These are phyloP conservation scores for Sporisorium reilianum DNA, from an alignment of 1,284 basidiomycete species.

Conservation along the genomic window DNA sequence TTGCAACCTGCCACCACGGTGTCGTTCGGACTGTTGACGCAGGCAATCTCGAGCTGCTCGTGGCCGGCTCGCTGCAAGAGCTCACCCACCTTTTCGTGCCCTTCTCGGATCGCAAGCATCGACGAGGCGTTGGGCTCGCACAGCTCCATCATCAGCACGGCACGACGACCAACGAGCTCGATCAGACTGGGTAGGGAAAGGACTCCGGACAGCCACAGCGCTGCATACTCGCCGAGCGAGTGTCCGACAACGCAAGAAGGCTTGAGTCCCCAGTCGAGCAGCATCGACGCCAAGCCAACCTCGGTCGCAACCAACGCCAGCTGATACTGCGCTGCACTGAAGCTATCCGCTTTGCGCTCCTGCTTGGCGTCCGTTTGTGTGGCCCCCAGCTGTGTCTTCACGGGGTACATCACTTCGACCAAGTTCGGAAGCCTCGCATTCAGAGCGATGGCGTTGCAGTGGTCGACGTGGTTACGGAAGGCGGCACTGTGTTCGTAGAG, in stretches of 20 bases:
- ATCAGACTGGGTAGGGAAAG: conserved; percentile 38
- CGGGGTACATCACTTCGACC: conserved; percentile 38
- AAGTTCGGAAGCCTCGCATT: conserved; percentile 25
- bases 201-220: conserved; percentile 39
- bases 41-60: conserved; percentile 43
- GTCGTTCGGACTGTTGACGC: conserved; percentile 49
- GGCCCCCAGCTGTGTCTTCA: not conserved
- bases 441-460: conserved; percentile 35
- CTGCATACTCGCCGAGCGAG: conserved; percentile 55
- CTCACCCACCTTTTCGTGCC: conserved; percentile 14
- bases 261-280: conserved; percentile 41
- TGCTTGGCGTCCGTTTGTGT: not conserved
- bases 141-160: conserved; percentile 44
- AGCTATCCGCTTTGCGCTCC: conserved; percentile 30
- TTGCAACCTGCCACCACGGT: conserved; percentile 45
- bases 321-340: conserved; percentile 45
- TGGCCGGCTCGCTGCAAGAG: conserved; percentile 20
- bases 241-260: conserved; percentile 42
- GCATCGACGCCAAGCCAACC: conserved; percentile 28
- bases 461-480: conserved; percentile 37
- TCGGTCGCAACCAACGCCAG: conserved; percentile 46
- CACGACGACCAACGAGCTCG: conserved; percentile 43
- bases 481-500: conserved; percentile 28
- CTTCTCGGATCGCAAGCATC: conserved; percentile 47
- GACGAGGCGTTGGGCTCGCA: conserved; percentile 43